Base-by-base conservation (phyloP, 108 stramenopile species). In the Skeletonema tropicum region DNA sequence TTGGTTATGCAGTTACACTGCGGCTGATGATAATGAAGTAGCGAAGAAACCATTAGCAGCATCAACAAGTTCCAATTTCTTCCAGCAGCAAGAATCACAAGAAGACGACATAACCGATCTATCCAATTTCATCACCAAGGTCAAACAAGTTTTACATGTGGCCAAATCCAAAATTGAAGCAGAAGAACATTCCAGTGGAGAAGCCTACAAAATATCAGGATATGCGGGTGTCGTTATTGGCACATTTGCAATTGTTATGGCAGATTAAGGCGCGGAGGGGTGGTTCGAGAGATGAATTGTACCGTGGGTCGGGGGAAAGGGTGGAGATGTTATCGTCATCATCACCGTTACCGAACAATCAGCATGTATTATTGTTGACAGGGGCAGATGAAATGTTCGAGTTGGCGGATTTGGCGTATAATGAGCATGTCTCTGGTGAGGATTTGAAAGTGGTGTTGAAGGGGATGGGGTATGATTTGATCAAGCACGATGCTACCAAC, bases 401-500 rank as follows among this genome's bases (percentile, higher is more conserved):
- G 48, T 79, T 78, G 33, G 84, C 87, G 1, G 87, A 85, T 57
- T 71, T 77, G 68, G 87, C 87, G 0, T 88, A 88, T 61, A 74
- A 85, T 69, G 87, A 88, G 36, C 60, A 46, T 23, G 23, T 52
- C 0, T 35, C 41, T 48, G 58, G 66, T 29, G 39, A 57, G 2
- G 39, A 67, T 5, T 46, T 77, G 29, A 52, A 72, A 26, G 59
- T 41, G 23, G 60, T 64, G 6, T 35, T 77, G 57, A 64, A 57
- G 30, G 65, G 39, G 31, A 66, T 42, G 58, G 59, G 79, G 55
- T 70, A 65, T 36, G n/a, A 36, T 55, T 67, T 77, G 31, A 55
- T 74, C 12, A 48, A 59, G 29, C 73, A 67, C 52, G 82, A 83
- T 49, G 57, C 52, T 46, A 70, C 76, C 38, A 74, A 71, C 1